Evolutionary conservation across 148 eudicot genomes (phyloP).

Genomic region (Camellia lanceoleosa): DNA sequence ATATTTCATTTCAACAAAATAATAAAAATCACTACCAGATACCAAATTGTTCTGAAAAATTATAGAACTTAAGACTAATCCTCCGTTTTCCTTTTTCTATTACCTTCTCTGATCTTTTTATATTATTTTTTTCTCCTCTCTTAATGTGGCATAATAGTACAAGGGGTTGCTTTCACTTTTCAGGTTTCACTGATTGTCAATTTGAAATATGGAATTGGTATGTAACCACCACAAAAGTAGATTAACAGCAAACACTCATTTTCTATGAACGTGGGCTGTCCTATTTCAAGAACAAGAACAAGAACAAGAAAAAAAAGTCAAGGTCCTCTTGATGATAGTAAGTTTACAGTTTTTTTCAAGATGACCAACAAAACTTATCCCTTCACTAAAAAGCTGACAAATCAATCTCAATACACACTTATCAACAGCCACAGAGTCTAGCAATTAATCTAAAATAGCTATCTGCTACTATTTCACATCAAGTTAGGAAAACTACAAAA

Average conservation of each 20-base stretch:
- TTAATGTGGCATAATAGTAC: not conserved
- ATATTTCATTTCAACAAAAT: not conserved
- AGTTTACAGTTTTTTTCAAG: not conserved
- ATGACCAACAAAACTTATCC: not conserved
- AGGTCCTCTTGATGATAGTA: not conserved
- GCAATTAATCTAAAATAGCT: constrained; percentile 1
- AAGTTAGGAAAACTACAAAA: not conserved
- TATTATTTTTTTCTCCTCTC: not conserved
- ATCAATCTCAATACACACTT: not conserved
- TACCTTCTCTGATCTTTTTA: too few relatives aligned
- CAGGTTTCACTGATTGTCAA: too few relatives aligned
- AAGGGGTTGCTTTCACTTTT: not conserved
- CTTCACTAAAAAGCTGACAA: not conserved
- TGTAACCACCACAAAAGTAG: not conserved
- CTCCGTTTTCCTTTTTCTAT: too few relatives aligned
- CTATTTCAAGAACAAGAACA: not conserved
- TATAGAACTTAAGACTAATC: too few relatives aligned
- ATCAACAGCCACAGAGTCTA: not conserved
- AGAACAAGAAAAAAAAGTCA: not conserved
- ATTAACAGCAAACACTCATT: not conserved
- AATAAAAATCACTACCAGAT: not conserved
- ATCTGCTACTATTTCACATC: not conserved
- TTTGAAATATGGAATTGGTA: not conserved
- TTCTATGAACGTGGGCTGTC: not conserved
- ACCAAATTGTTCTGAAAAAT: not conserved